A percentile compares a stretch with the other conserved stretches of the same genome.
Conservation (phyloP, 257 asterid species). For the Linderniella brevidens region DNA sequence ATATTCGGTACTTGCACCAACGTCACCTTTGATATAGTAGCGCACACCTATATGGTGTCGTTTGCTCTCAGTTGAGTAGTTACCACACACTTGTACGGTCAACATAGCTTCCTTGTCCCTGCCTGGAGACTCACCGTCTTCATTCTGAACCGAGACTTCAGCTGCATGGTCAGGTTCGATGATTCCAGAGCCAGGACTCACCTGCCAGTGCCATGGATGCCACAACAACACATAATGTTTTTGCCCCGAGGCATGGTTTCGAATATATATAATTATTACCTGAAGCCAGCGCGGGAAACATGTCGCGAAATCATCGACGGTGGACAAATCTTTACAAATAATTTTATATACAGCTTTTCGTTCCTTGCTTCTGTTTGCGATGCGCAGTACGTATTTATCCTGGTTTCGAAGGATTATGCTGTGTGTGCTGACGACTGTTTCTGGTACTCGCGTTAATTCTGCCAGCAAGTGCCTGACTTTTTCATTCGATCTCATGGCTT, state of each 20-base stretch:
- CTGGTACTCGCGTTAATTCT: conserved; percentile 71
- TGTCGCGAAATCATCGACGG: conserved; percentile 45
- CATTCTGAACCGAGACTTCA: conserved; percentile 62
- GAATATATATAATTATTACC: conserved; percentile 29
- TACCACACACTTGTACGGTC: no score
- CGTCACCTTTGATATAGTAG: no score
- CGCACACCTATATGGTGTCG: no score
- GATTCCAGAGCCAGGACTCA: conserved; percentile 68
- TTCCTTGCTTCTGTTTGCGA: conserved; percentile 60
- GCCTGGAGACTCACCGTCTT: no score
- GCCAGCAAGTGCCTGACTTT: conserved; percentile 40
- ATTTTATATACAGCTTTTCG: conserved; percentile 45
- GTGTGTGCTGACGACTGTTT: conserved; percentile 67
- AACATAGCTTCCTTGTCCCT: no score
- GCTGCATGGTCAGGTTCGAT: conserved; percentile 48
- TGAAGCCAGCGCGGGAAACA: conserved; percentile 94
- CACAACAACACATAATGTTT: no score
- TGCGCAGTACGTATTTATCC: conserved; percentile 64
- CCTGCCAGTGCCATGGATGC: no score
- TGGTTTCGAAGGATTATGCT: conserved; percentile 76
- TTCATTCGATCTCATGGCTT: conserved; percentile 57
- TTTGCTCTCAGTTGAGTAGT: no score
- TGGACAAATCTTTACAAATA: conserved; percentile 62
- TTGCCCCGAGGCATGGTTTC: no score
- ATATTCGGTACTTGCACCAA: no score